Percentiles rank a stretch among this genome's conserved stretches.
These are phyloP conservation scores for Ophiostoma ulmi DNA, from an alignment of 2,329 filamentous ascomycete genomes.

Conservation along the genomic window DNA sequence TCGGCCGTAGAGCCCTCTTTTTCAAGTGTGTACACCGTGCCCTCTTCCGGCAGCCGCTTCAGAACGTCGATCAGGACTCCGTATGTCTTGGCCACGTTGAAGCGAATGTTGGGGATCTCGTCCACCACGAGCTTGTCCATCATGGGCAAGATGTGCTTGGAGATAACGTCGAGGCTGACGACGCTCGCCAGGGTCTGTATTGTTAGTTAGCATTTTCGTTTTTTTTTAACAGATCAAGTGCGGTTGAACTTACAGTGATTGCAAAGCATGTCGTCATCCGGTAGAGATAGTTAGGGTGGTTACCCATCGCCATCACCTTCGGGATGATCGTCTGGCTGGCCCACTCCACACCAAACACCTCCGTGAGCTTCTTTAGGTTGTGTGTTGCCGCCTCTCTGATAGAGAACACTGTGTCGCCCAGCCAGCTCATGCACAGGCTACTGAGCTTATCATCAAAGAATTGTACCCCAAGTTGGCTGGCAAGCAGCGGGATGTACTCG, in stretches of 20 bases:
- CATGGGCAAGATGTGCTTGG: constrained; percentile 89
- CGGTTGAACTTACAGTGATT: constrained; percentile 43
- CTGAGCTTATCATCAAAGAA: constrained; percentile 99
- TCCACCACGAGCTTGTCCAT: constrained; percentile 89
- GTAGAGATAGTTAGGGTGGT: constrained; percentile 98
- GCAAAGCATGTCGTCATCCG: constrained; percentile 99
- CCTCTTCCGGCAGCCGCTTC: constrained; percentile 81
- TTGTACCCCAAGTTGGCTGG: constrained; percentile 89
- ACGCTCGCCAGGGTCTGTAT: constrained; percentile 83
- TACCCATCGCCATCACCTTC: constrained; percentile 97
- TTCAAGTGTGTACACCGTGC: constrained; percentile 78
- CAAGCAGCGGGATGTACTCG: constrained; percentile 95
- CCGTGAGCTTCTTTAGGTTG: constrained; percentile 96
- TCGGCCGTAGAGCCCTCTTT: constrained; percentile 61
- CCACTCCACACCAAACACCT: constrained; percentile 98
- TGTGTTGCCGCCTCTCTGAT: constrained; percentile 96
- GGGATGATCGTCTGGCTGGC: constrained; percentile 95
- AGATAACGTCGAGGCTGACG: constrained; percentile 88
- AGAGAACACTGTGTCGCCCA: constrained; percentile 97
- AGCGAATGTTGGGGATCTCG: constrained; percentile 97
- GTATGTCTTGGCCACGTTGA: constrained; percentile 99
- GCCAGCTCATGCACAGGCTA: constrained; percentile 94
- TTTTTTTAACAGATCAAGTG: not conserved
- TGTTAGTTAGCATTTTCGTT: constrained; percentile 29
- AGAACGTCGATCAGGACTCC: constrained; percentile 84